phyloP scores from a whole-genome alignment of 2,329 filamentous ascomycete genomes.

The Fusarium sp. region DNA sequence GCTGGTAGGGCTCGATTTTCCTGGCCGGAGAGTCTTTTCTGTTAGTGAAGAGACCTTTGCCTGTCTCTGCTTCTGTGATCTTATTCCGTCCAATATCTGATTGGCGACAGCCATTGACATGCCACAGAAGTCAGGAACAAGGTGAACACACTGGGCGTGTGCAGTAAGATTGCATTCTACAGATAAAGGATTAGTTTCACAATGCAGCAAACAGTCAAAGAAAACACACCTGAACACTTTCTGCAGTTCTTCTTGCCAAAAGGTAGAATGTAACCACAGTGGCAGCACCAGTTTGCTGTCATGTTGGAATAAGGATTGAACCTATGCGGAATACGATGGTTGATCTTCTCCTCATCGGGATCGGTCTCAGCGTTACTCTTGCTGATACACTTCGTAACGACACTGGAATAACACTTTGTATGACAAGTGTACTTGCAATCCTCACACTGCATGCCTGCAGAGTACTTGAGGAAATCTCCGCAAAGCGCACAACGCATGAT shows the following conservation, averaged over 20 bases:
- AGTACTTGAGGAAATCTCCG: constrained; percentile 98
- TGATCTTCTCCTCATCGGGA: constrained; percentile 99
- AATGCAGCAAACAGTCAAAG: not conserved
- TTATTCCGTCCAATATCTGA: constrained; percentile 87
- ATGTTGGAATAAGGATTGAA: constrained; percentile 98
- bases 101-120: constrained; percentile 99
- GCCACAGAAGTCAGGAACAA: constrained; percentile 98
- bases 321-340: constrained; percentile 96
- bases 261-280: constrained; percentile 94
- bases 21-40: constrained; percentile 70
- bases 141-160: constrained; percentile 89
- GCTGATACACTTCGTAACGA: constrained; percentile 99
- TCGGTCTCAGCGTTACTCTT: constrained; percentile 99
- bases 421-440: constrained; percentile 99
- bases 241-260: constrained; percentile 95
- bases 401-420: constrained; percentile 94
- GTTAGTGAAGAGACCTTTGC: constrained; percentile 66
- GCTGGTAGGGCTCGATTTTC: constrained; percentile 56
- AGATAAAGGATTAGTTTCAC: constrained; percentile 42
- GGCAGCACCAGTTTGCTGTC: constrained; percentile 98
- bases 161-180: constrained; percentile 90
- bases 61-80: constrained; percentile 76
- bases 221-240: constrained; percentile 79
- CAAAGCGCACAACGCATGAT: constrained; percentile 99
- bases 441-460: constrained; percentile 97